Base-by-base conservation (phyloP, 169 alveolate genomes). In the Cyclospora cayetanensis region DNA sequence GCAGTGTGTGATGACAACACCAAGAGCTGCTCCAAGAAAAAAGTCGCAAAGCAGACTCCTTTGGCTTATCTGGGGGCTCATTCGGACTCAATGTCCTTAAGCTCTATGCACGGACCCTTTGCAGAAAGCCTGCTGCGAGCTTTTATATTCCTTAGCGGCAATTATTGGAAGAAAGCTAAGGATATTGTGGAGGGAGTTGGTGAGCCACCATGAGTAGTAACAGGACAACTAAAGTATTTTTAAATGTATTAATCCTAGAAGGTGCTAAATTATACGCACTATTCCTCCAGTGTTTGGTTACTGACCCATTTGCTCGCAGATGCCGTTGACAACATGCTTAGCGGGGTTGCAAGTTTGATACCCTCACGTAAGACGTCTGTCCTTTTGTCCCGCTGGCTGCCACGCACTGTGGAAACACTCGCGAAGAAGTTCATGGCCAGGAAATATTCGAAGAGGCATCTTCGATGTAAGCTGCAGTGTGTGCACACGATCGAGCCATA, bases 361-460 rank as follows among this genome's bases (percentile, higher is more conserved):
- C 34, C 89, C 18, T 34, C 39, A 12, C 70, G 89, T 39, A 34
- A 39, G 12, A 80, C 89, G 0, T 80, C 89, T 29, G 74, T 52
- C 52, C 89, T 80, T 42, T 52, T 80, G 53, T 80, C 89, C 35
- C 89, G 89, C 29, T 80, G 74, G 74, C 76, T 80, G 0, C 89
- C 89, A 43, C 89, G 39, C 11, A 31, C 74, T 11, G 89, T 80
- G 20, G 46, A 35, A 80, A 80, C 4, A 39, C 89, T 80, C 55
- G 18, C 52, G 76, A 50, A 80, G 42, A 52, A 12, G 27, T 27
- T 20, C 25, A 2, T 52, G 76, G 41, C 53, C 76, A 53, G 89
- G 35, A 80, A 80, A 52, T 80, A 80, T 34, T 50, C 89, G 74
- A 80, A 41, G 35, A 34, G 52, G 39, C 89, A 80, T 74, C 31